Evolutionary conservation across 108 stramenopile genomes (phyloP).

Genomic region (Fragilaria crotonensis): DNA sequence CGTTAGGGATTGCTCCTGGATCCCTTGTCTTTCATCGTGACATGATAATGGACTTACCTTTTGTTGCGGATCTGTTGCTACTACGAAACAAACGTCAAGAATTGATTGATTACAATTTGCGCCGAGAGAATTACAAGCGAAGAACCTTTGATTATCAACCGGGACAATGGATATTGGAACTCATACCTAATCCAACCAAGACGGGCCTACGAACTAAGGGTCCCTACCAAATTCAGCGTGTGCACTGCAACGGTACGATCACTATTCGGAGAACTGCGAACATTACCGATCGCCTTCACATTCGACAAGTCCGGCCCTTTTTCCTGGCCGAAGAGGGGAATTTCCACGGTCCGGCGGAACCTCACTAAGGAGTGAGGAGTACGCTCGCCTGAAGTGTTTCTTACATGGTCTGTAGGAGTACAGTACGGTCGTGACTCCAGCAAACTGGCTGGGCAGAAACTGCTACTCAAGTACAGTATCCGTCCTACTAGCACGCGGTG

Average conservation of each 20-base stretch:
- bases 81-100: constrained; percentile 8
- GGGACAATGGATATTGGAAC: background rate
- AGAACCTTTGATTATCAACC: constrained; percentile 1
- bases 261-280: background rate
- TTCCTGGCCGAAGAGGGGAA: too few relatives aligned
- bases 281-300: background rate
- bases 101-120: constrained; percentile 10
- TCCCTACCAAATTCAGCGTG: background rate
- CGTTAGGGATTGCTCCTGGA: constrained; percentile 22
- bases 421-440: too few relatives aligned
- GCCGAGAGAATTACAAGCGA: background rate
- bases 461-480: too few relatives aligned
- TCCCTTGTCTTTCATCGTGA: constrained; percentile 26
- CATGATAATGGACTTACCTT: constrained; percentile 33
- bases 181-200: background rate
- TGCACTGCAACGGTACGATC: constrained; percentile 5
- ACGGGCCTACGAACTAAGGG: background rate
- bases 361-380: too few relatives aligned
- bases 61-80: constrained; percentile 18
- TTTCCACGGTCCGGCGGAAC: too few relatives aligned
- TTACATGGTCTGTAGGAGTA: too few relatives aligned
- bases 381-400: too few relatives aligned
- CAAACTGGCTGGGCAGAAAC: too few relatives aligned
- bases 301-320: too few relatives aligned
- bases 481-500: too few relatives aligned